Percentiles rank a stretch among this genome's conserved stretches.
Evolutionary conservation across 768 basidiomycete genomes (phyloP).

Genomic region (Piloderma croceum): DNA sequence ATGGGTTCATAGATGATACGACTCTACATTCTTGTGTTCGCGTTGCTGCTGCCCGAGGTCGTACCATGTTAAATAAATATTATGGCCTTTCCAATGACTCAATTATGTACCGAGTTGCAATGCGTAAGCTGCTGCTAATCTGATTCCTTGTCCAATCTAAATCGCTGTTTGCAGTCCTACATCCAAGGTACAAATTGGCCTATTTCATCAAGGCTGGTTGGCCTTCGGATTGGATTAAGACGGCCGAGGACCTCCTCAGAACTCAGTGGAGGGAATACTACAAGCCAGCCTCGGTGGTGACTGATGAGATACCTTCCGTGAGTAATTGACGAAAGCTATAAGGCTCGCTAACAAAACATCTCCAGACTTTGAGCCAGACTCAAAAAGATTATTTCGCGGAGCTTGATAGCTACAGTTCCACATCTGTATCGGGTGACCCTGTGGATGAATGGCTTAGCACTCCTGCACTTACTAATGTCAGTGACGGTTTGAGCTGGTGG

Average conservation of each 20-base stretch:
- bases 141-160: neutral
- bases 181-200: constrained; percentile 14
- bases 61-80: constrained; percentile 12
- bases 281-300: constrained; percentile 11
- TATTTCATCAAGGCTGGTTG: no score
- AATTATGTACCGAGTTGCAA: constrained; percentile 11
- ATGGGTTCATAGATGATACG: constrained; percentile 6
- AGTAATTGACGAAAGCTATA: no score
- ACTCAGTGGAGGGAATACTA: constrained; percentile 15
- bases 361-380: no score
- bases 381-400: no score
- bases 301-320: no score
- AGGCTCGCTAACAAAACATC: no score
- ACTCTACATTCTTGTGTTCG: constrained; percentile 4
- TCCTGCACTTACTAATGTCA: no score
- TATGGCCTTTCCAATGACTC: constrained; percentile 11
- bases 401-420: no score
- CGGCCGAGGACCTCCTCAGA: constrained; percentile 11
- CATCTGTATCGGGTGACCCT: no score
- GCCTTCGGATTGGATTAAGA: constrained; percentile 16
- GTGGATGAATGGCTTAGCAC: no score
- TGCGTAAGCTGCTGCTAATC: constrained; percentile 11
- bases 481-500: no score
- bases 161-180: constrained; percentile 12
- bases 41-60: constrained; percentile 4